Base-by-base conservation (phyloP, 371 early-diverging fungal species). In the Gilbertella persicaria region DNA sequence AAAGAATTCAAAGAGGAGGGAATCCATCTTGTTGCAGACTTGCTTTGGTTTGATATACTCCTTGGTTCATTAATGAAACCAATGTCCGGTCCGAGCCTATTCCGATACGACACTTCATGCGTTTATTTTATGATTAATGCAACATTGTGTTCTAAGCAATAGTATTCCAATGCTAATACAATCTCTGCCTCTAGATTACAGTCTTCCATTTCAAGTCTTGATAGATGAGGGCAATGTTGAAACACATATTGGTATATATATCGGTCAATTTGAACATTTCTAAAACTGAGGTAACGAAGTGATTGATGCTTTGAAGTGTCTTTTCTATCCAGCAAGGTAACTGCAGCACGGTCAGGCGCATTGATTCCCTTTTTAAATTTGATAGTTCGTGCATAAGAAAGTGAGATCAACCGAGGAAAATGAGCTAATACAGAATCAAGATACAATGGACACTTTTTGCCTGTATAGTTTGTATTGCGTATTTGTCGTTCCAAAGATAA, bases 1-100 rank as follows among this genome's bases (percentile, higher is more conserved):
- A 50, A 50, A 38, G 28, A 50, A 50, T 41, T 50, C 41, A 50
- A 50, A 50, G 50, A 50, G 50, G 41, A 50, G 30, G 50, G 19
- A 28, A 17, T 29, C n/a, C 45, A 45, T 45, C 19, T 2, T 20
- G 12, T 45, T 45, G 45, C 30, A 30, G 30, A 9, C 45, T 45
- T n/a, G 28, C 2, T 12, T 7, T 17, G 19, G 17, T 4, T 17
- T 45, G 19, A 45, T 45, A 45, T 25, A 26, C 3, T 4, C 1
- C 16, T 12, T 17, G 26, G n/a, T 4, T 37, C 13, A n/a, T 21
- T 33, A 4, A 17, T 36, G 10, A 19, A 19, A 17, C 21, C 1
- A 8, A 39, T 21, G 37, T 36, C 33, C 35, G 35, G 49, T 16
- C 37, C 49, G 37, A 24, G 20, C 35, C 9, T 16, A 37, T 45